Conservation (phyloP, 345 rosid genomes). For the Clarkia xantiana region DNA sequence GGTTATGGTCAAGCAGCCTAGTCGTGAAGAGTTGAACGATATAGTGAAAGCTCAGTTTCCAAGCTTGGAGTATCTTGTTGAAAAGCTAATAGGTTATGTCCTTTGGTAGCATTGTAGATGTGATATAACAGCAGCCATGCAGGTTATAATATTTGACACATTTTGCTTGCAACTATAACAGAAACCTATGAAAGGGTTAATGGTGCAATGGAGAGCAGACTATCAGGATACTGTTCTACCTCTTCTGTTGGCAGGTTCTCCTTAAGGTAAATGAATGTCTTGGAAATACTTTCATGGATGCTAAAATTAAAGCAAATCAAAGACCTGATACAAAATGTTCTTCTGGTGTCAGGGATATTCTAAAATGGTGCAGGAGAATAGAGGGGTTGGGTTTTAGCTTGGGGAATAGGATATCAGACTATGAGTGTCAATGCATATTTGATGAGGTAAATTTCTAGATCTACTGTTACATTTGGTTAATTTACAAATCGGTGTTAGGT, state of each 20-base stretch:
- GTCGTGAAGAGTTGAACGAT: constrained; percentile 37
- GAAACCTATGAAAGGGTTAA: constrained; percentile 54
- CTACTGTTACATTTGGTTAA: neutral
- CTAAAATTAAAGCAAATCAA: neutral
- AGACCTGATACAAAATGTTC: neutral
- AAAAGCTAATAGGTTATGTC: constrained; percentile 52
- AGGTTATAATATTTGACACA: neutral
- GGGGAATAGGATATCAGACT: constrained; percentile 24
- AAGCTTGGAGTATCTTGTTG: constrained; percentile 39
- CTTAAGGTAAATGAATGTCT: constrained; percentile 30
- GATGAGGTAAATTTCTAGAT: constrained; percentile 45
- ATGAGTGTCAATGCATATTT: constrained; percentile 38
- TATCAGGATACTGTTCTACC: constrained; percentile 21
- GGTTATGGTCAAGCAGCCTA: constrained; percentile 62
- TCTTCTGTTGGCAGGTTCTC: constrained; percentile 47
- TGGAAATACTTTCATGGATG: neutral
- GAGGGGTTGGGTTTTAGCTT: constrained; percentile 20
- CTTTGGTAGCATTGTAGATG: constrained; percentile 6
- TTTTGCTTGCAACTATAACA: constrained; percentile 10
- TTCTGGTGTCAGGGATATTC: constrained; percentile 64
- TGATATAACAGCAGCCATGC: neutral
- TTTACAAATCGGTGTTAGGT: constrained; percentile 1
- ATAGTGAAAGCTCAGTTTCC: constrained; percentile 61
- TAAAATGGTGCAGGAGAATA: constrained; percentile 89
- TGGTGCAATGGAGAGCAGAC: constrained; percentile 18